phyloP scores from a whole-genome alignment of 352 stramenopile species.

The Phytophthora megakarya region DNA sequence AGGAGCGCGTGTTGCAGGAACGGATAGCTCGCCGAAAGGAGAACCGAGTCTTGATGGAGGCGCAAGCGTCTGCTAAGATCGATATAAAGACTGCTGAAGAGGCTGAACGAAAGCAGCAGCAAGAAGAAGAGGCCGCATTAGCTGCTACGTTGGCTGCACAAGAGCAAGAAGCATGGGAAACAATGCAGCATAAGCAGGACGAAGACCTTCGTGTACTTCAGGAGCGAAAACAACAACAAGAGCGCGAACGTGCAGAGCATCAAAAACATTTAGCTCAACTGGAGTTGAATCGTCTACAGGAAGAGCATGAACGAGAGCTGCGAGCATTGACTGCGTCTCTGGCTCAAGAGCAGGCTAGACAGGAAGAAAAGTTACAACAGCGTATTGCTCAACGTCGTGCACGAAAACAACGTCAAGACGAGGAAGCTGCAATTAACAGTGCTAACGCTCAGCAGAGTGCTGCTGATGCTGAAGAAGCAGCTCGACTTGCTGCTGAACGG shows the following conservation, averaged over 20 bases:
- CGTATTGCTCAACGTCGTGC: slow-evolving; percentile 59
- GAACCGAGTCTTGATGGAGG: slow-evolving; percentile 28
- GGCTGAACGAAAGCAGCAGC: slow-evolving; percentile 38
- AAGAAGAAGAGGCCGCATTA: slow-evolving; percentile 33
- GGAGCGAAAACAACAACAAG: slow-evolving; percentile 45
- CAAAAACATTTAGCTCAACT: slow-evolving; percentile 55
- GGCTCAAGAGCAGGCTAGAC: slow-evolving; percentile 56
- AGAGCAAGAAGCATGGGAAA: slow-evolving; percentile 41
- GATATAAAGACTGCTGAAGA: slow-evolving; percentile 34
- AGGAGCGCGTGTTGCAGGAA: slow-evolving; percentile 60
- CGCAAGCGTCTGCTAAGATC: slow-evolving; percentile 6
- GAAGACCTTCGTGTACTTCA: slow-evolving; percentile 43
- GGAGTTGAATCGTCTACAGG: slow-evolving; percentile 57
- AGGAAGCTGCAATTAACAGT: slow-evolving; percentile 29
- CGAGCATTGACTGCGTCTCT: slow-evolving; percentile 48
- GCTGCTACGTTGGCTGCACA: slow-evolving; percentile 34
- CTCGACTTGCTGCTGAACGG: slow-evolving; percentile 18
- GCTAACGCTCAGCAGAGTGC: slow-evolving; percentile 9
- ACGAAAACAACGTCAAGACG: slow-evolving; percentile 49
- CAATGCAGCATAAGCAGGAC: slow-evolving; percentile 46
- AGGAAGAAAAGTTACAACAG: slow-evolving; percentile 72
- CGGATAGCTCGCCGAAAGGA: slow-evolving; percentile 59
- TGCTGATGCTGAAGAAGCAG: slow-evolving; percentile 19
- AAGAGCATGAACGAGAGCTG: slow-evolving; percentile 68
- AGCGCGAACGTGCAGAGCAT: slow-evolving; percentile 23